These are phyloP conservation scores for Dipodascopsis uninucleata DNA, from an alignment of 805 yeast species.

Conservation along the genomic window DNA sequence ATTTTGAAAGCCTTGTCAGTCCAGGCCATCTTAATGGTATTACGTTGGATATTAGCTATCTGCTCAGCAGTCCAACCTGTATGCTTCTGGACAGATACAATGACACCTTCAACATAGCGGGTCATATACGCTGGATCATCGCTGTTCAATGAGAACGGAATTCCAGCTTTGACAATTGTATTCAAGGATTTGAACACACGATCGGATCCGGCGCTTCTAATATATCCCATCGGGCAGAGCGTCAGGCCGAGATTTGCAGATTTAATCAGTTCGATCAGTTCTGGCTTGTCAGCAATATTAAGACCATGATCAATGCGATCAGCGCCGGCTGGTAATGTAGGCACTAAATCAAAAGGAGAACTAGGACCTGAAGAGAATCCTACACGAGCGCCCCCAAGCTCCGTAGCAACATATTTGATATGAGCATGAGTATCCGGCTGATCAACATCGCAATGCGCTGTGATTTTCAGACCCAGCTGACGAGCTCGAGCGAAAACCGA, in stretches of 20 bases:
- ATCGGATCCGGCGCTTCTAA: constrained; percentile 13
- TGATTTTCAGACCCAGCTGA: constrained; percentile 10
- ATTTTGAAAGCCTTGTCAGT: constrained; percentile 15
- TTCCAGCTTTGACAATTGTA: not conserved
- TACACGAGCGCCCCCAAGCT: constrained; percentile 16
- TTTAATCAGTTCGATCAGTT: constrained; percentile 7
- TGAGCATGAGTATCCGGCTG: constrained; percentile 9
- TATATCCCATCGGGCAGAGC: constrained; percentile 19
- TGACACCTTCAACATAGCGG: constrained; percentile 8
- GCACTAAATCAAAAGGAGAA: constrained; percentile 2
- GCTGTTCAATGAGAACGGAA: constrained; percentile 15
- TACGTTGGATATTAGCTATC: constrained; percentile 7
- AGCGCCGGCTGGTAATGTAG: constrained; percentile 12
- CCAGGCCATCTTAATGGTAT: constrained; percentile 16
- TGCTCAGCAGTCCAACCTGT: constrained; percentile 5
- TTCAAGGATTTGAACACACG: constrained; percentile 7
- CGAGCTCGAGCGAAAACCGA: constrained; percentile 54
- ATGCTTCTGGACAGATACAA: constrained; percentile 5
- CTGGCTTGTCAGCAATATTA: constrained; percentile 14
- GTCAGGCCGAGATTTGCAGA: constrained; percentile 14
- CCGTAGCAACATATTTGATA: constrained; percentile 14
- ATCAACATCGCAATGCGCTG: constrained; percentile 20
- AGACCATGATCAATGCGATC: constrained; percentile 20
- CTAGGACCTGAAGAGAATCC: not conserved
- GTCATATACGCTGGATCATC: constrained; percentile 21